Conservation (phyloP, 2,329 filamentous ascomycete genomes). For the Botrytis deweyae region DNA sequence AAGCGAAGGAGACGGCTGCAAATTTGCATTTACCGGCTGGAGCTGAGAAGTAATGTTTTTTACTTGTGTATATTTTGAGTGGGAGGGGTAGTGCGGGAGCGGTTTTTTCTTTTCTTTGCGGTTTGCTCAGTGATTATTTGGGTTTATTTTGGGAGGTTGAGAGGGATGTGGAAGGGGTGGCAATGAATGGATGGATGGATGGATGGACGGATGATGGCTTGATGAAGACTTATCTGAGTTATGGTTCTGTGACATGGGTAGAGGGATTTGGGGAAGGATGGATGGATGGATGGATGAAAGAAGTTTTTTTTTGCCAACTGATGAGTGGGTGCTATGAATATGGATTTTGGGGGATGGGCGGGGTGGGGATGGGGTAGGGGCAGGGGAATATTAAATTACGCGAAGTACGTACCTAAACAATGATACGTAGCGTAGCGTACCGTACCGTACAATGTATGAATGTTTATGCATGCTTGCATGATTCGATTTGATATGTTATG, state of each 20-base stretch:
- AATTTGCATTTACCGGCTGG: conserved; percentile 23
- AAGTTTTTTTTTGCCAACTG: background rate
- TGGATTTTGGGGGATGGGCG: background rate
- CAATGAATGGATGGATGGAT: background rate
- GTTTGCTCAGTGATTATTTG: background rate
- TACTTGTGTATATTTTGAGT: background rate
- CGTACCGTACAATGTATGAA: background rate
- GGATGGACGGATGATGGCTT: background rate
- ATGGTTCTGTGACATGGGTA: background rate
- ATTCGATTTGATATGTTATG: background rate
- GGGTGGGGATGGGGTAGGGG: background rate
- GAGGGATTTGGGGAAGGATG: background rate
- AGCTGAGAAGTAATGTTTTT: conserved; percentile 7
- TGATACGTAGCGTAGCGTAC: background rate
- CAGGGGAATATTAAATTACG: background rate
- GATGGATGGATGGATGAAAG: background rate
- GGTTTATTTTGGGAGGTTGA: background rate
- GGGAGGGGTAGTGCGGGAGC: background rate
- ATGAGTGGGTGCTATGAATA: background rate
- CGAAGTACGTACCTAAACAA: background rate
- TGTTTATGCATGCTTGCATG: background rate
- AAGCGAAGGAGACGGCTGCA: conserved; percentile 13
- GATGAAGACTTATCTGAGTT: background rate
- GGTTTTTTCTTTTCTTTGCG: background rate
- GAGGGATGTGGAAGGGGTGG: background rate